Evolutionary conservation across 805 yeast genomes (phyloP).

Genomic region (Candida tallmaniae): DNA sequence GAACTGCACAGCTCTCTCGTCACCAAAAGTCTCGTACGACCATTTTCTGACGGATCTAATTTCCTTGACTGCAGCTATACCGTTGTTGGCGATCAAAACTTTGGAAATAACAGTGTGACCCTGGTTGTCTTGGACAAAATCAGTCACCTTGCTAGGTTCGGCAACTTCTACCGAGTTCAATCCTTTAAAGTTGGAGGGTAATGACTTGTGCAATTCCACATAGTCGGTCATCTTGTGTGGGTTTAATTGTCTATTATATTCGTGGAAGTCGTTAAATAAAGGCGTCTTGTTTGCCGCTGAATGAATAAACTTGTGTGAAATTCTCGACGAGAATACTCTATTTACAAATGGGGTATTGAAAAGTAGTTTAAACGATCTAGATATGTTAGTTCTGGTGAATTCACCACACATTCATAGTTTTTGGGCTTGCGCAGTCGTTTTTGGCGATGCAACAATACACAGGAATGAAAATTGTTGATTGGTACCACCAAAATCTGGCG

Average conservation of each 20-base stretch:
- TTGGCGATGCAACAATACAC: too few species aligned
- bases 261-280: too few species aligned
- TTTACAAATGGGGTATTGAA: too few species aligned
- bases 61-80: slow-evolving; percentile 99
- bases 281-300: too few species aligned
- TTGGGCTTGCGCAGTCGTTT: too few species aligned
- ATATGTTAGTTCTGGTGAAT: too few species aligned
- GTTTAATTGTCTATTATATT: background rate
- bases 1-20: slow-evolving; percentile 88
- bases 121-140: slow-evolving; percentile 76
- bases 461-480: too few species aligned
- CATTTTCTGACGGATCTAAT: slow-evolving; percentile 96
- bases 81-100: slow-evolving; percentile 93
- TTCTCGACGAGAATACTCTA: too few species aligned
- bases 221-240: slow-evolving; percentile 15
- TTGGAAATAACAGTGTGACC: slow-evolving; percentile 94
- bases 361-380: too few species aligned
- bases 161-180: slow-evolving; percentile 72
- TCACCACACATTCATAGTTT: too few species aligned
- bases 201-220: slow-evolving; percentile 23
- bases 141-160: slow-evolving; percentile 72
- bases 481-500: too few species aligned
- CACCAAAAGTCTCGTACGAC: slow-evolving; percentile 99
- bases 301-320: too few species aligned
- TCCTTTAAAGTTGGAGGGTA: slow-evolving; percentile 79